Conservation (phyloP, 2,329 filamentous ascomycete genomes). For the Fusarium nelsonii region DNA sequence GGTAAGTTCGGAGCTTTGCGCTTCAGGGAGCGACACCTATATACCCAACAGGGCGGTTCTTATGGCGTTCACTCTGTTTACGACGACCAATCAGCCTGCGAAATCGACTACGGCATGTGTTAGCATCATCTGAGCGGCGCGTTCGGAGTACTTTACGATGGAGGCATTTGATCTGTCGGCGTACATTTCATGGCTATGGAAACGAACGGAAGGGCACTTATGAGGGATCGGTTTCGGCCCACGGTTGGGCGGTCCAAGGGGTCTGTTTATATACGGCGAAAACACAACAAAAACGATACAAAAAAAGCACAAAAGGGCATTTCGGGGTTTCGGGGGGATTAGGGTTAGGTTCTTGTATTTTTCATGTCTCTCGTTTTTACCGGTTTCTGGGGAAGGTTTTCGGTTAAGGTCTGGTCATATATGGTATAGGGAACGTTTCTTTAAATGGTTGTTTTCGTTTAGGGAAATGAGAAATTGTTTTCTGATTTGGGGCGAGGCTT, state of each 20-base stretch:
- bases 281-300: constrained; percentile 31
- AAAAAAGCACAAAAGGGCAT: constrained; percentile 39
- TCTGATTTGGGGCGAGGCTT: constrained; percentile 24
- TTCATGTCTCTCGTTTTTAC: constrained; percentile 39
- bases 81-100: constrained; percentile 32
- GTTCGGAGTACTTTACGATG: constrained; percentile 40
- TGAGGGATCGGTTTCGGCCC: constrained; percentile 25
- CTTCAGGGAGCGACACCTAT: constrained; percentile 37
- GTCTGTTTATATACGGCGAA: constrained; percentile 33
- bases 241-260: constrained; percentile 35
- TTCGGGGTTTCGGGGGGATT: constrained; percentile 38
- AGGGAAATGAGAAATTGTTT: constrained; percentile 44
- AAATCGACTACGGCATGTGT: constrained; percentile 41
- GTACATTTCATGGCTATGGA: constrained; percentile 33
- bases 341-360: constrained; percentile 22
- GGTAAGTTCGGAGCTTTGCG: constrained; percentile 34
- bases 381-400: constrained; percentile 34
- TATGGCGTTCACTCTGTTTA: constrained; percentile 43
- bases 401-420: constrained; percentile 33
- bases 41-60: constrained; percentile 47
- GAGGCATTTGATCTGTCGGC: constrained; percentile 44
- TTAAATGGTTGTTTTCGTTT: constrained; percentile 32
- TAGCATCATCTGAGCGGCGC: constrained; percentile 38
- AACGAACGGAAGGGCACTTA: constrained; percentile 26
- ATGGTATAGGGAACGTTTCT: constrained; percentile 35